These are phyloP conservation scores for Hyphochytrium catenoides DNA, from an alignment of 352 stramenopile genomes.

Conservation along the genomic window DNA sequence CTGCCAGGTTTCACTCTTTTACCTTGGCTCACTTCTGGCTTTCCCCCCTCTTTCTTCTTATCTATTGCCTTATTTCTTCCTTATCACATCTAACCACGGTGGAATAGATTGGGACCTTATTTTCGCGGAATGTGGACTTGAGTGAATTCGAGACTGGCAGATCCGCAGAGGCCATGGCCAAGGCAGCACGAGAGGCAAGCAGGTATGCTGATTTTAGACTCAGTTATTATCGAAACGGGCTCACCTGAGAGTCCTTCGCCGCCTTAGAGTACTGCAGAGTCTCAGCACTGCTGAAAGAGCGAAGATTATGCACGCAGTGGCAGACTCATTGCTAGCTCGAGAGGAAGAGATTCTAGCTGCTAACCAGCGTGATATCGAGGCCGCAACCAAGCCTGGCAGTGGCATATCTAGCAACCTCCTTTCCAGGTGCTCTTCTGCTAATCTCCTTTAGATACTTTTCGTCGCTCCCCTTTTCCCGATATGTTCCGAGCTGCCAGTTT, in stretches of 20 bases:
- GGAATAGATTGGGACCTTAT: too few relatives aligned
- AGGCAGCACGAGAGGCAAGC: constrained; percentile 42
- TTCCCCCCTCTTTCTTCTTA: too few relatives aligned
- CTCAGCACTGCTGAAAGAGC: constrained; percentile 58
- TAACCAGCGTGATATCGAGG: constrained; percentile 72
- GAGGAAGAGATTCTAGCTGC: constrained; percentile 63
- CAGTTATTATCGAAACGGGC: too few relatives aligned
- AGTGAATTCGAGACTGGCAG: constrained; percentile 18
- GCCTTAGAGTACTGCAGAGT: constrained; percentile 63
- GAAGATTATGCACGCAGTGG: constrained; percentile 64
- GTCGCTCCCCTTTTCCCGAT: constrained; percentile 22
- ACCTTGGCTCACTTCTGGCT: too few relatives aligned
- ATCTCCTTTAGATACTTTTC: background rate
- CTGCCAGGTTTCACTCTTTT: too few relatives aligned
- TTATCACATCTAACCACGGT: too few relatives aligned
- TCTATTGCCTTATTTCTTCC: too few relatives aligned
- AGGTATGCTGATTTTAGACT: too few relatives aligned
- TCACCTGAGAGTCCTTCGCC: too few relatives aligned
- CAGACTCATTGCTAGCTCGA: constrained; percentile 45
- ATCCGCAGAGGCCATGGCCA: constrained; percentile 48
- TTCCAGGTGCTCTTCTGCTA: background rate
- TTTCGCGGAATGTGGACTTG: constrained; percentile 3
- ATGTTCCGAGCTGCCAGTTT: constrained; percentile 36
- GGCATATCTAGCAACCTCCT: background rate
- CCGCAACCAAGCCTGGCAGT: constrained; percentile 17